Evolutionary conservation across 1,139 yeast species (phyloP), one percentile per base, ranked within the genome.

Genomic region (Torulaspora globosa): DNA sequence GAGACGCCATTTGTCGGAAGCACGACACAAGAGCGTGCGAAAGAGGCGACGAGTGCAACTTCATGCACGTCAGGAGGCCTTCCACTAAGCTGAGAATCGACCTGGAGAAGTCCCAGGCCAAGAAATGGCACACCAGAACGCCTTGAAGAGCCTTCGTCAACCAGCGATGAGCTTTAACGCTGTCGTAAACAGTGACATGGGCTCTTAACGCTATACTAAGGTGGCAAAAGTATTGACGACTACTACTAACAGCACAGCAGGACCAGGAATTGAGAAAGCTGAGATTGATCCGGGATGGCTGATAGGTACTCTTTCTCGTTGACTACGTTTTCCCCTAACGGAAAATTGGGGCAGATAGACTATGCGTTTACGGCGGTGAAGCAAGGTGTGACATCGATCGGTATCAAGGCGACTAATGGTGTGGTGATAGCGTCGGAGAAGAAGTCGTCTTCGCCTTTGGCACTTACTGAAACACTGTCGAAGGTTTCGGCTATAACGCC

Each of bases 301-400:
- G 97, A 92, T 69, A 81, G 97, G 76, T 92, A 94, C 71, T 90
- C 98, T 12, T 94, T 94, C 67, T 94, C 98, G 21, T 78, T 92
- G 55, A 90, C 97, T 39, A 90, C 97, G 28, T 90, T 90, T 69
- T 89, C 97, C 46, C 97, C 97, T 65, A 84, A 96, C 70, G 99
- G 99, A 60, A 94, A 94, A 72, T 79, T 94, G 57, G 96, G 92
- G 39, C 99, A 94, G 72, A 94, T 94, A 60, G 98, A 94, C 69
- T 92, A 94, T 68, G 98, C 99, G 14, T 76, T 94, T 58, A 92
- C 92, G 58, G 97, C 97, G 1, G 98, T 92, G 37, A 94, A 90
- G 65, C 96, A 89, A 67, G 99, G 99, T 66, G 97, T 92, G 41
- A 90, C 98, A 12, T 86, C 97, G 11, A 77, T 94, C 47, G 99